Evolutionary conservation across 257 asterid species (phyloP).

Genomic region (Solanum clarkiae): DNA sequence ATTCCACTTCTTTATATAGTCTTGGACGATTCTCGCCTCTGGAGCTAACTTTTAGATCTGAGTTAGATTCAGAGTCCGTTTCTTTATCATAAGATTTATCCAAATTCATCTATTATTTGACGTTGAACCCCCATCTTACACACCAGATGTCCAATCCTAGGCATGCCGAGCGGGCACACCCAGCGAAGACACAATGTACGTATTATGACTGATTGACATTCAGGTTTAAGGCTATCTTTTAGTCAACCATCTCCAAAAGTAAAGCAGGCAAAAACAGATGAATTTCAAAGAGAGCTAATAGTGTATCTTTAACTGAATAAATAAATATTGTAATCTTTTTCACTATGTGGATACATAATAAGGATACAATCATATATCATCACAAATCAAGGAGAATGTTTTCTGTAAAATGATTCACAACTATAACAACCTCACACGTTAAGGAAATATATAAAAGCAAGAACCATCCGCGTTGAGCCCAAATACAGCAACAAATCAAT

Average conservation of each 20-base stretch:
- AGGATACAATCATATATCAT: background rate
- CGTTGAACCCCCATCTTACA: background rate
- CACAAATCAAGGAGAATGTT: background rate
- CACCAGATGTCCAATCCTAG: background rate
- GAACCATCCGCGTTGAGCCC: background rate
- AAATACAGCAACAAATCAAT: background rate
- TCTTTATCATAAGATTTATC: background rate
- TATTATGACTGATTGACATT: background rate
- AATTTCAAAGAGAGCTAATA: background rate
- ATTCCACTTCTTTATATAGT: background rate
- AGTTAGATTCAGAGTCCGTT: background rate
- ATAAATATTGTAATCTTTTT: background rate
- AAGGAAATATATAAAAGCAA: background rate
- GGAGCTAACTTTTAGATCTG: background rate
- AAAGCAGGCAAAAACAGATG: background rate
- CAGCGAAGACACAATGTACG: background rate
- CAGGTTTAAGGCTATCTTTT: background rate
- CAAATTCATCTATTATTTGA: background rate
- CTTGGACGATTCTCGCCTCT: background rate
- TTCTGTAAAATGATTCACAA: slow-evolving; percentile 4
- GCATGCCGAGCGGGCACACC: background rate
- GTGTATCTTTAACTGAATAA: background rate
- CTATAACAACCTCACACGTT: background rate
- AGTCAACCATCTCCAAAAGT: background rate
- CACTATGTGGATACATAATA: background rate